These are phyloP conservation scores for Pleurotus cornucopiae DNA, from an alignment of 768 basidiomycete species.

Conservation along the genomic window DNA sequence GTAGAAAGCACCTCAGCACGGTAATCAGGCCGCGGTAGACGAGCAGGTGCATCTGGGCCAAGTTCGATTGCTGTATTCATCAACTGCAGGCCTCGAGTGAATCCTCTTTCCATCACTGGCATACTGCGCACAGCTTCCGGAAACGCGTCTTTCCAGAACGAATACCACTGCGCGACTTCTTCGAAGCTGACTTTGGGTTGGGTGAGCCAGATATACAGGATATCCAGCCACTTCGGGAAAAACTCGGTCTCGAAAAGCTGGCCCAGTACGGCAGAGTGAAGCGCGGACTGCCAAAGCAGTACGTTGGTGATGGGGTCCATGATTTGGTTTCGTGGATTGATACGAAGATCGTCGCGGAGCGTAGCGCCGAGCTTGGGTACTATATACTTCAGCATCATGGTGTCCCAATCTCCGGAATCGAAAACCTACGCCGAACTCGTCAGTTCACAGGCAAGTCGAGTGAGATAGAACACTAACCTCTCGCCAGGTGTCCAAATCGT, in stretches of 20 bases:
- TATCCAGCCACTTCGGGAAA: slow-evolving; percentile 96
- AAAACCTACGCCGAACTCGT: slow-evolving; percentile 51
- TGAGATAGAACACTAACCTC: slow-evolving; percentile 45
- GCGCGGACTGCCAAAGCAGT: slow-evolving; percentile 69
- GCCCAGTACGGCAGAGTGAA: slow-evolving; percentile 73
- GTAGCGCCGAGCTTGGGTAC: slow-evolving; percentile 85
- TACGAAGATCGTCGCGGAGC: slow-evolving; percentile 78
- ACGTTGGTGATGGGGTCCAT: slow-evolving; percentile 78
- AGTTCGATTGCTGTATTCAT: slow-evolving; percentile 94
- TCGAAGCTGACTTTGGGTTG: slow-evolving; percentile 84
- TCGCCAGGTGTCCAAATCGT: slow-evolving; percentile 78
- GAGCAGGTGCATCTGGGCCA: slow-evolving; percentile 68
- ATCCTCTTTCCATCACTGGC: slow-evolving; percentile 69
- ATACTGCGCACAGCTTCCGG: slow-evolving; percentile 65
- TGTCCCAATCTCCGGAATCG: slow-evolving; percentile 81
- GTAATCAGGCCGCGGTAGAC: slow-evolving; percentile 66
- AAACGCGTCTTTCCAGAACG: slow-evolving; percentile 82
- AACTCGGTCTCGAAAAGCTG: slow-evolving; percentile 89
- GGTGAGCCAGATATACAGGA: slow-evolving; percentile 89
- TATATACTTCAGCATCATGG: slow-evolving; percentile 83
- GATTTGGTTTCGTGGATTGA: slow-evolving; percentile 90
- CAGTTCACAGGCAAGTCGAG: too few relatives aligned
- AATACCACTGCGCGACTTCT: slow-evolving; percentile 92
- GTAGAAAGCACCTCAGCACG: slow-evolving; percentile 36
- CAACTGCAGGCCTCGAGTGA: slow-evolving; percentile 83